phyloP scores from a whole-genome alignment of 176 grass and related monocot genomes.

The Calamus simplicifolius region DNA sequence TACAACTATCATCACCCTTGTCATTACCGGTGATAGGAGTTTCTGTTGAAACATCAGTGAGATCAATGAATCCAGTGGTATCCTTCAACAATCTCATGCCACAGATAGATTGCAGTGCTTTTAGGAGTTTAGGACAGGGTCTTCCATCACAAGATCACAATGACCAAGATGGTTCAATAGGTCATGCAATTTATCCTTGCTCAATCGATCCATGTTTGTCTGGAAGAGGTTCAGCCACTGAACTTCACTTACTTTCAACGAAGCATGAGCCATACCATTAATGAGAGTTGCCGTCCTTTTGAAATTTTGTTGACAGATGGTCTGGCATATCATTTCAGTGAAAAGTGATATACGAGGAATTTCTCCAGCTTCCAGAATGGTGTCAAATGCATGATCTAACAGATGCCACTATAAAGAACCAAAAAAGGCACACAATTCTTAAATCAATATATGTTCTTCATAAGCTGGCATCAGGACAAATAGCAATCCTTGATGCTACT shows the following conservation, averaged over 20 bases:
- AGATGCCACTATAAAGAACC: slow-evolving; percentile 30
- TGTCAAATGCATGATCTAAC: slow-evolving; percentile 46
- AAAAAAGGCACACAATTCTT: slow-evolving; percentile 1
- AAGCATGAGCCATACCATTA: slow-evolving; percentile 41
- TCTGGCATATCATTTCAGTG: slow-evolving; percentile 31
- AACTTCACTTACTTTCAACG: slow-evolving; percentile 26
- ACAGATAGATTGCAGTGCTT: slow-evolving; percentile 16
- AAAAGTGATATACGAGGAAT: slow-evolving; percentile 34
- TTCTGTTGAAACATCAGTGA: slow-evolving; percentile 8
- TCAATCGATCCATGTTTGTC: slow-evolving; percentile 15
- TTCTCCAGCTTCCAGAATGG: slow-evolving; percentile 28
- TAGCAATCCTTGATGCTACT: too few relatives aligned
- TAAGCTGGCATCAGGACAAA: too few relatives aligned
- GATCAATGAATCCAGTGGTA: not conserved
- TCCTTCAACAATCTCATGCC: slow-evolving; percentile 9
- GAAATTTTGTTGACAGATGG: slow-evolving; percentile 24
- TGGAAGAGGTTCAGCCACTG: slow-evolving; percentile 24
- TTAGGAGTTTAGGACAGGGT: slow-evolving; percentile 37
- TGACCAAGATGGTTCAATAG: slow-evolving; percentile 29
- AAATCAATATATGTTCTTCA: too few relatives aligned
- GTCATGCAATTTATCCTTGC: slow-evolving; percentile 14
- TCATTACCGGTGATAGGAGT: not conserved
- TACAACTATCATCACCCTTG: slow-evolving; percentile 2
- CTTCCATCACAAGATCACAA: slow-evolving; percentile 33
- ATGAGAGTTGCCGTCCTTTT: slow-evolving; percentile 24